phyloP scores from a whole-genome alignment of 2,329 filamentous ascomycete genomes.

The Grosmannia huntii region DNA sequence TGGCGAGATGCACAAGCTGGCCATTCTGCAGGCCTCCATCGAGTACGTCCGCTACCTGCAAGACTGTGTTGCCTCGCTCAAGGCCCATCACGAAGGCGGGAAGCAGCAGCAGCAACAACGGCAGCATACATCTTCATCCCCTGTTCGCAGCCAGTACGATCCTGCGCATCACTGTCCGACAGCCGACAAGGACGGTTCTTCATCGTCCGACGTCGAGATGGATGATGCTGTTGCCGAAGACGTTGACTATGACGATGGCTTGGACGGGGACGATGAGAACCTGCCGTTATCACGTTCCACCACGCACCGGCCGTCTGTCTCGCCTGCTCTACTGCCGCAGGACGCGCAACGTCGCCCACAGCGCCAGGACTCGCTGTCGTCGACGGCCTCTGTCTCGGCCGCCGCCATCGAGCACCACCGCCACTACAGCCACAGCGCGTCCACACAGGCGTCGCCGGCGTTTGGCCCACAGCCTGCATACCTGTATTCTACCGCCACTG shows the following conservation, averaged over 20 bases:
- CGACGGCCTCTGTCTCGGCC: slow-evolving; percentile 26
- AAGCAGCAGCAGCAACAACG: slow-evolving; percentile 2
- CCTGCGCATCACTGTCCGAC: slow-evolving; percentile 12
- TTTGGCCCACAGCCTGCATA: slow-evolving; percentile 37
- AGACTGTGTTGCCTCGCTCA: slow-evolving; percentile 71
- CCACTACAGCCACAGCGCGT: slow-evolving; percentile 34
- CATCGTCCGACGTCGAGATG: slow-evolving; percentile 47
- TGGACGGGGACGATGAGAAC: background rate
- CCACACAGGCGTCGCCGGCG: slow-evolving; percentile 41
- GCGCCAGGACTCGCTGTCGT: slow-evolving; percentile 42
- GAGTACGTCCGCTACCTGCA: slow-evolving; percentile 93
- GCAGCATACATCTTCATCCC: background rate
- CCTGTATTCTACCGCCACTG: slow-evolving; percentile 20
- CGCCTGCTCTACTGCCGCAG: slow-evolving; percentile 36
- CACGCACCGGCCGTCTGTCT: slow-evolving; percentile 19
- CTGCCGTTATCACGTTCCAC: background rate
- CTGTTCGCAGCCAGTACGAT: slow-evolving; percentile 16
- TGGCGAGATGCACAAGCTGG: slow-evolving; percentile 97
- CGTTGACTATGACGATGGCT: slow-evolving; percentile 9
- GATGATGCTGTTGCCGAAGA: slow-evolving; percentile 23
- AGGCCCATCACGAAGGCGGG: slow-evolving; percentile 38
- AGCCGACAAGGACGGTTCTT: slow-evolving; percentile 23
- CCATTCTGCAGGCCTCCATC: slow-evolving; percentile 92
- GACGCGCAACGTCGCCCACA: slow-evolving; percentile 19
- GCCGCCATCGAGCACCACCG: slow-evolving; percentile 34